These are phyloP conservation scores for Sporisorium graminicola DNA, from an alignment of 1,284 basidiomycete species.

Conservation along the genomic window DNA sequence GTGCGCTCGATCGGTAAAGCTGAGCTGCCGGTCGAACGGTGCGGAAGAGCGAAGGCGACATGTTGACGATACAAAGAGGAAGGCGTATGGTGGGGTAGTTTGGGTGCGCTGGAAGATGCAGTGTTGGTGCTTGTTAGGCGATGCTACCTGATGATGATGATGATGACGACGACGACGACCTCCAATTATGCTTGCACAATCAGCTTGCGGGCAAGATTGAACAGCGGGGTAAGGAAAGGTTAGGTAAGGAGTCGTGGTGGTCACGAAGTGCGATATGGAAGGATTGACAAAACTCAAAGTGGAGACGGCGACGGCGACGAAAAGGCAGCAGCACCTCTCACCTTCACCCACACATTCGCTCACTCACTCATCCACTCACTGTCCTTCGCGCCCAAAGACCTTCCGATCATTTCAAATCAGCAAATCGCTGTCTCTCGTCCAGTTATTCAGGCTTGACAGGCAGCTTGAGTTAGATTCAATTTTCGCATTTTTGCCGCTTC, in stretches of 20 bases:
- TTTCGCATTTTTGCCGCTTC: no score
- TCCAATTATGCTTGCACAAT: not conserved
- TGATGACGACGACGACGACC: not conserved
- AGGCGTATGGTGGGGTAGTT: constrained; percentile 17
- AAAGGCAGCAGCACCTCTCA: constrained; percentile 1
- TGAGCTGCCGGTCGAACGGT: constrained; percentile 45
- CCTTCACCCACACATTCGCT: not conserved
- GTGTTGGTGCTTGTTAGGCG: not conserved
- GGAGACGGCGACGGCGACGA: constrained; percentile 11
- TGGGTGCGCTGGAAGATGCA: no score
- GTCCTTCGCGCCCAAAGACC: constrained; percentile 17
- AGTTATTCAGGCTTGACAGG: no score
- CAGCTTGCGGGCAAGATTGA: not conserved
- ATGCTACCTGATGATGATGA: not conserved
- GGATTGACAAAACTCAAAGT: not conserved
- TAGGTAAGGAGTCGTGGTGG: constrained; percentile 23
- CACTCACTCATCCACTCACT: not conserved
- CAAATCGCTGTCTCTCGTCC: not conserved
- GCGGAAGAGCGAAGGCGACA: constrained; percentile 49
- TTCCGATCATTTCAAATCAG: constrained; percentile 51
- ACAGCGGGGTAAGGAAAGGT: not conserved
- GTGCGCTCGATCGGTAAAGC: constrained; percentile 37
- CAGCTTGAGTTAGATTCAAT: no score
- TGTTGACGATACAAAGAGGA: constrained; percentile 23
- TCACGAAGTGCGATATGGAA: not conserved